Conservation (phyloP, 352 stramenopile genomes). For the Pythium aquatile region DNA sequence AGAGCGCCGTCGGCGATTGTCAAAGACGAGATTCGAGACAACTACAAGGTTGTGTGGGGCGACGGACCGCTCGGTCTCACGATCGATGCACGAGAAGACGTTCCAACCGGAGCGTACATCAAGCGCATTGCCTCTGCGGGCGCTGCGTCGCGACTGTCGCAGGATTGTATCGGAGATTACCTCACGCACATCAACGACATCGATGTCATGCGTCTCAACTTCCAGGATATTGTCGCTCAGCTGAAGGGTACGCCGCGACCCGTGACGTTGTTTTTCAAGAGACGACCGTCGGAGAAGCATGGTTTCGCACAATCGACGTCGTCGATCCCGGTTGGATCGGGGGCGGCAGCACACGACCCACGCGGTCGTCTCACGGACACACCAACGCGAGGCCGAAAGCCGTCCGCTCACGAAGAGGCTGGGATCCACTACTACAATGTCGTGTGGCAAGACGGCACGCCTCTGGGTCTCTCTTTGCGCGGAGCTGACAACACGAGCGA, state of each 20-base stretch:
- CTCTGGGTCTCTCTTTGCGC: conserved; percentile 74
- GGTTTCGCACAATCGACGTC: conserved; percentile 44
- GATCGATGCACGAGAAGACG: conserved; percentile 67
- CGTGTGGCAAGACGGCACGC: conserved; percentile 76
- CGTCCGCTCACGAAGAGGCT: conserved; percentile 26
- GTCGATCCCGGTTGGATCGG: conserved; percentile 31
- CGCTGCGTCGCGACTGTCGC: conserved; percentile 67
- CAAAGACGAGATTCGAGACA: conserved; percentile 32
- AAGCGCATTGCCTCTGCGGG: conserved; percentile 76
- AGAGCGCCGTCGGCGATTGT: conserved; percentile 25
- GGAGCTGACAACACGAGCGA: conserved; percentile 67
- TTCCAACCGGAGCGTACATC: conserved; percentile 64
- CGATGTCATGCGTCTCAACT: conserved; percentile 67
- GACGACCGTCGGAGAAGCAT: conserved; percentile 26
- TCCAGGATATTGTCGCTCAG: conserved; percentile 76
- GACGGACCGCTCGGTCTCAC: conserved; percentile 72
- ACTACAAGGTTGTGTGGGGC: conserved; percentile 84
- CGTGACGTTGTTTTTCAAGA: conserved; percentile 77
- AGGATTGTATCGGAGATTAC: conserved; percentile 80
- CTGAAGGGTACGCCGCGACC: conserved; percentile 77
- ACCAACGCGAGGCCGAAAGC: conserved; percentile 38
- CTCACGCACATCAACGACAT: conserved; percentile 87
- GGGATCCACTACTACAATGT: conserved; percentile 80
- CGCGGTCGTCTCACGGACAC: conserved; percentile 38
- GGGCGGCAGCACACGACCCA: conserved; percentile 10